Base-by-base conservation (phyloP, 306 rosid genomes). In the Boehmeria nivea region DNA sequence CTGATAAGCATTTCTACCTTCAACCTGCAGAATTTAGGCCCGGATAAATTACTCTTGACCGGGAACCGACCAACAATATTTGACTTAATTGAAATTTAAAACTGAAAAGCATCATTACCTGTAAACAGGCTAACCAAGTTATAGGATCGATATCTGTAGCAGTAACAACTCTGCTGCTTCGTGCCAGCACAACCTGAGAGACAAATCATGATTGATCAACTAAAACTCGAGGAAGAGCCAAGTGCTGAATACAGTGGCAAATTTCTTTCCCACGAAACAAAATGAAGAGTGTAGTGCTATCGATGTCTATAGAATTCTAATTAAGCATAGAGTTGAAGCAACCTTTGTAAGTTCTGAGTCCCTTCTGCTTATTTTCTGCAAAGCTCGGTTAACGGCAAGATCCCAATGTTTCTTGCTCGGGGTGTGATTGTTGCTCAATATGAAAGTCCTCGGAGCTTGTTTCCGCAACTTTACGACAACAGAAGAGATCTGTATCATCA, bases 161-260 rank as follows among this genome's bases (percentile, higher is more conserved):
- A 13, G 99, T 81, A 57, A 80, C 79, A 26, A 91, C 82, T 81
- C 87, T 81, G 67, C 89, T 91, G 73, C 93, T 87, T 15, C 99
- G 83, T 23, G 95, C 95, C 24, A 91, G 89, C 40, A 91, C 99
- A 53, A 91, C 99, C 99, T 91, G 75, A 13, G 34, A 25, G 73
- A 64, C 51, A 64, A 54, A 12, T 8, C 42, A 38, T 20, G 56
- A 34, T 37, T 57, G 54, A 40, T 43, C 13, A 2, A 19, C 38
- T 36, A 71, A 53, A 28, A 39, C 12, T 6, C 0, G 13, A 31
- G 20, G 34, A 25, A 49, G 49, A 52, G 37, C n/a, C n/a, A n/a
- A n/a, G n/a, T n/a, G 24, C 57, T 60, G 6, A 7, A 47, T 33
- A 15, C 8, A 12, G 8, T 18, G 17, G 21, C 6, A 63, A 51